Percentiles rank a stretch among this genome's conserved stretches.
These are phyloP conservation scores for Phytophthora europaea DNA, from an alignment of 352 stramenopile genomes.

Conservation along the genomic window DNA sequence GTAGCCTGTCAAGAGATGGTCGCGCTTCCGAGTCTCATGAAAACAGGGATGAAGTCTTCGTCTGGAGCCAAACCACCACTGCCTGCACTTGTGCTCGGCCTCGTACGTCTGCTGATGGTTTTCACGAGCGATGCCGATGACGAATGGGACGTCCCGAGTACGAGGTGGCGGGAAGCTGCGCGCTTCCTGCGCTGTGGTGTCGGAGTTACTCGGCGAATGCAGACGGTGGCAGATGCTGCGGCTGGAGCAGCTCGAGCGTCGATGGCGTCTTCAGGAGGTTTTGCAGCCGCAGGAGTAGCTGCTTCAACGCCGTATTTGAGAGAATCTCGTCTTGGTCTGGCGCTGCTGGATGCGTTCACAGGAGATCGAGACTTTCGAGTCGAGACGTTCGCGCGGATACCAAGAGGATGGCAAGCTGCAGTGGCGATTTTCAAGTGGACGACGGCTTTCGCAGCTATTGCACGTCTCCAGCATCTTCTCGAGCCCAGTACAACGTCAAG, in stretches of 20 bases:
- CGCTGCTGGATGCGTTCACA: constrained; percentile 56
- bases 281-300: constrained; percentile 29
- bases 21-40: constrained; percentile 38
- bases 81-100: constrained; percentile 67
- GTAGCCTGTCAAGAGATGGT: constrained; percentile 65
- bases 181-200: constrained; percentile 62
- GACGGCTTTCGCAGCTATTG: constrained; percentile 52
- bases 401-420: constrained; percentile 60
- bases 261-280: constrained; percentile 11
- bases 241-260: constrained; percentile 39
- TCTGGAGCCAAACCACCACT: constrained; percentile 28
- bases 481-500: constrained; percentile 10
- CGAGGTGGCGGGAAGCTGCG: constrained; percentile 73
- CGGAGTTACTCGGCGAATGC: constrained; percentile 60
- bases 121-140: constrained; percentile 66
- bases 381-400: constrained; percentile 56
- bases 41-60: constrained; percentile 9
- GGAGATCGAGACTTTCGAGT: constrained; percentile 62
- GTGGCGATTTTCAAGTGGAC: constrained; percentile 71
- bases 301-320: constrained; percentile 47
- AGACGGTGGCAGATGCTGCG: constrained; percentile 56
- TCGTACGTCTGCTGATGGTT: constrained; percentile 79
- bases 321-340: constrained; percentile 42
- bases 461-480: constrained; percentile 58
- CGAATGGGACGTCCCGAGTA: constrained; percentile 60